These are phyloP conservation scores for Phragmites australis DNA, from an alignment of 176 grass and related monocot species.

Conservation along the genomic window DNA sequence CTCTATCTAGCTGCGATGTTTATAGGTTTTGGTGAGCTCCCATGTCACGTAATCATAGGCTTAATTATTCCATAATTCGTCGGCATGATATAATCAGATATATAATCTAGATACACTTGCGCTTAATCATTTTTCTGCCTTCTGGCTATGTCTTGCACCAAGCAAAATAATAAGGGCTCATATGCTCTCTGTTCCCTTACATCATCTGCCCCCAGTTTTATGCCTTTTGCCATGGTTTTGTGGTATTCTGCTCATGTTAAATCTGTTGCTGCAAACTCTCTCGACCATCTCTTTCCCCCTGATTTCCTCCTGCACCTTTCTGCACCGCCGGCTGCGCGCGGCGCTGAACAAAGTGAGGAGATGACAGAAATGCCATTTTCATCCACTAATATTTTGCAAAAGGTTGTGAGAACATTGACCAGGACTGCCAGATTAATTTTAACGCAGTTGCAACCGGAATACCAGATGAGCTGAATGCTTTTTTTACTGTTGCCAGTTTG, in stretches of 20 bases:
- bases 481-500: neutral
- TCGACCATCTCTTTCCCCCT: too few species aligned
- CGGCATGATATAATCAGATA: constrained; percentile 10
- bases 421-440: neutral
- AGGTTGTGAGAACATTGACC: constrained; percentile 5
- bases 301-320: too few species aligned
- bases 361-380: constrained; percentile 6
- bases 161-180: constrained; percentile 10
- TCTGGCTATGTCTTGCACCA: neutral
- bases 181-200: too few species aligned
- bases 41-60: constrained; percentile 7
- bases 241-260: too few species aligned
- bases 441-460: neutral
- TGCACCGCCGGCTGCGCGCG: too few species aligned
- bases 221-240: too few species aligned
- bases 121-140: neutral
- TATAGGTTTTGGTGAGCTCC: neutral
- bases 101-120: constrained; percentile 14
- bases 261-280: too few species aligned
- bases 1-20: neutral
- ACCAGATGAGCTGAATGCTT: neutral
- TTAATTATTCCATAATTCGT: constrained; percentile 9
- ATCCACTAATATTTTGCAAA: neutral
- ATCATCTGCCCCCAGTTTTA: too few species aligned
- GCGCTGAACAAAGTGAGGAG: too few species aligned